Evolutionary conservation across 225 moss, liverwort and hornwort genomes (phyloP).

Genomic region (Rhytidiadelphus loreus): DNA sequence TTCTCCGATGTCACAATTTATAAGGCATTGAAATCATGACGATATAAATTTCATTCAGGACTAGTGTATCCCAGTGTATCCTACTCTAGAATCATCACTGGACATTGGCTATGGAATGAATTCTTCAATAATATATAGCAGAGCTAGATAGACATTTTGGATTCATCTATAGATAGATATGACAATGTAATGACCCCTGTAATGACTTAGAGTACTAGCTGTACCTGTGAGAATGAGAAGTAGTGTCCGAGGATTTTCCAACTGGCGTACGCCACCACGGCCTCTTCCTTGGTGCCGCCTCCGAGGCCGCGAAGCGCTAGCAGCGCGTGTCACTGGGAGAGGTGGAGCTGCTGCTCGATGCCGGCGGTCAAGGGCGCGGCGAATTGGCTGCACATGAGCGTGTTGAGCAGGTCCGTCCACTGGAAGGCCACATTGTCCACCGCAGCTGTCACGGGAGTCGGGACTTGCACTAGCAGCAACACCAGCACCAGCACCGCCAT

Average conservation of each 20-base stretch:
- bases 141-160: neutral
- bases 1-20: no score
- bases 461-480: neutral
- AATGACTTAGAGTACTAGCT: neutral
- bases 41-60: neutral
- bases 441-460: neutral
- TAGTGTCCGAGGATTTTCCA: constrained; percentile 19
- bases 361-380: neutral
- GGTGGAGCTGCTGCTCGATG: constrained; percentile 15
- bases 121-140: neutral
- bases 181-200: neutral
- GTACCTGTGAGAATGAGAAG: constrained; percentile 1
- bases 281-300: constrained; percentile 20
- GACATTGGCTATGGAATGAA: neutral
- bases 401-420: constrained; percentile 3
- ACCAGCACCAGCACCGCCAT: neutral
- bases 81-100: neutral
- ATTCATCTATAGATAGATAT: neutral
- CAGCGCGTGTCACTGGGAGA: constrained; percentile 18
- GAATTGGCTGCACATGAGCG: neutral
- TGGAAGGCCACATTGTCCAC: constrained; percentile 22
- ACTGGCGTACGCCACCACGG: constrained; percentile 18
- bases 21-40: neutral
- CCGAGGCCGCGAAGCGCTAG: constrained; percentile 12
- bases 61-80: neutral